Conservation (phyloP, 192 early-diverging fungal genomes). For the Spizellomyces sp. region DNA sequence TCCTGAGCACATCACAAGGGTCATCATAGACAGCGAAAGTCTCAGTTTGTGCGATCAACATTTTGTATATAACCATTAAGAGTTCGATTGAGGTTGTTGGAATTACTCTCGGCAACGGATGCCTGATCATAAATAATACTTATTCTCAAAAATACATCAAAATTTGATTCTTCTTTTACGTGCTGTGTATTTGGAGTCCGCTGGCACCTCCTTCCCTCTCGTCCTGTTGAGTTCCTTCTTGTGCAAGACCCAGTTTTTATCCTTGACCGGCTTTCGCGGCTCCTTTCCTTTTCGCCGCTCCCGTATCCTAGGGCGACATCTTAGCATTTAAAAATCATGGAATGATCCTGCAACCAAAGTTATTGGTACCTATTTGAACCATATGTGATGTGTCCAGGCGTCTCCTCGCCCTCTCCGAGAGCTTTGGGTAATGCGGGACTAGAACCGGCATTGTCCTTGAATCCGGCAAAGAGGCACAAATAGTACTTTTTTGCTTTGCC, state of each 20-base stretch:
- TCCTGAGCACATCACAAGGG: background rate
- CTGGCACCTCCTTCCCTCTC: slow-evolving; percentile 79
- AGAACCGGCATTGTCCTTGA: slow-evolving; percentile 48
- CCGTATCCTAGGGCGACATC: background rate
- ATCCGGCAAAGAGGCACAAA: slow-evolving; percentile 94
- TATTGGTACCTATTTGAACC: slow-evolving; percentile 34
- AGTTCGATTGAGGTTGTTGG: background rate
- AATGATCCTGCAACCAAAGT: slow-evolving; percentile 1
- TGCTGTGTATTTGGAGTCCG: slow-evolving; percentile 93
- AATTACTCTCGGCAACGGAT: background rate
- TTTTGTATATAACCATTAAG: too few species aligned
- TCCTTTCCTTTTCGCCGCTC: slow-evolving; percentile 24
- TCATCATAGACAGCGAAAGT: too few species aligned
- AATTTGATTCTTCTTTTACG: slow-evolving; percentile 88
- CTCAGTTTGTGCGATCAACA: too few species aligned
- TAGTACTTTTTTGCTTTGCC: slow-evolving; percentile 97
- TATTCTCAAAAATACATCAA: slow-evolving; percentile 36
- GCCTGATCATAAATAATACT: background rate
- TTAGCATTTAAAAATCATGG: background rate
- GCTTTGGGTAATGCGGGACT: slow-evolving; percentile 63
- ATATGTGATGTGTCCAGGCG: slow-evolving; percentile 45
- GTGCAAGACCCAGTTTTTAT: slow-evolving; percentile 84
- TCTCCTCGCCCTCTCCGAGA: slow-evolving; percentile 66
- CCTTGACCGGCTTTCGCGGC: slow-evolving; percentile 56
- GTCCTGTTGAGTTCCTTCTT: slow-evolving; percentile 87